Conservation (phyloP, 352 stramenopile genomes). For the Albugo candida region DNA sequence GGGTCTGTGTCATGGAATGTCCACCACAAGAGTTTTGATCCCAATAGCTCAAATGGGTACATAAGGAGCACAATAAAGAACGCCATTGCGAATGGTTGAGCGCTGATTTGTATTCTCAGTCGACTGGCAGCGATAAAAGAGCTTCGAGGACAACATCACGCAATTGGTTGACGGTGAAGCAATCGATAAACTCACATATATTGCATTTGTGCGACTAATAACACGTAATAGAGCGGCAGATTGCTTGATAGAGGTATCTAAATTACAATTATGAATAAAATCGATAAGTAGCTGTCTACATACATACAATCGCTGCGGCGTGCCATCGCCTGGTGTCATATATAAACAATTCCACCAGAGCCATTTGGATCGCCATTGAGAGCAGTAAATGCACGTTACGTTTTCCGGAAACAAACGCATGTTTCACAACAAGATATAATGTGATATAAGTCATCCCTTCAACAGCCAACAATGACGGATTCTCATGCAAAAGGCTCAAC, state of each 20-base stretch:
- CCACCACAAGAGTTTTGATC: slow-evolving; percentile 70
- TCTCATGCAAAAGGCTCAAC: slow-evolving; percentile 56
- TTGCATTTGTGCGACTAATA: slow-evolving; percentile 29
- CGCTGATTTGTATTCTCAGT: slow-evolving; percentile 45
- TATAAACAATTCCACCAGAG: slow-evolving; percentile 42
- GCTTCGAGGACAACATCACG: slow-evolving; percentile 42
- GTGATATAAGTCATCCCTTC: slow-evolving; percentile 34
- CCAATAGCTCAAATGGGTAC: slow-evolving; percentile 57
- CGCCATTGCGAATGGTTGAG: slow-evolving; percentile 52
- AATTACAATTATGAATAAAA: too few species aligned
- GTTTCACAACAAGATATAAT: slow-evolving; percentile 46
- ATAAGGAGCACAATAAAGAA: slow-evolving; percentile 26
- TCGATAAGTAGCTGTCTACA: neutral
- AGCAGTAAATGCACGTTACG: slow-evolving; percentile 44
- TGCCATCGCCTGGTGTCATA: slow-evolving; percentile 46
- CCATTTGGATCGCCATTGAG: slow-evolving; percentile 24
- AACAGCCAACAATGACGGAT: slow-evolving; percentile 43
- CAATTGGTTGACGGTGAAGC: neutral
- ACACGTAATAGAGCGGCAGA: slow-evolving; percentile 36
- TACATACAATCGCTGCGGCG: slow-evolving; percentile 30
- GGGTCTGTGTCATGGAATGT: slow-evolving; percentile 72
- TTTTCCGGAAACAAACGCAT: slow-evolving; percentile 56
- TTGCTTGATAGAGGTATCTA: too few species aligned
- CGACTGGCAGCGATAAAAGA: slow-evolving; percentile 53
- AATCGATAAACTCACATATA: neutral